These are phyloP conservation scores for Scalesia atractyloides DNA, from an alignment of 129 eudicot genomes.

Conservation along the genomic window DNA sequence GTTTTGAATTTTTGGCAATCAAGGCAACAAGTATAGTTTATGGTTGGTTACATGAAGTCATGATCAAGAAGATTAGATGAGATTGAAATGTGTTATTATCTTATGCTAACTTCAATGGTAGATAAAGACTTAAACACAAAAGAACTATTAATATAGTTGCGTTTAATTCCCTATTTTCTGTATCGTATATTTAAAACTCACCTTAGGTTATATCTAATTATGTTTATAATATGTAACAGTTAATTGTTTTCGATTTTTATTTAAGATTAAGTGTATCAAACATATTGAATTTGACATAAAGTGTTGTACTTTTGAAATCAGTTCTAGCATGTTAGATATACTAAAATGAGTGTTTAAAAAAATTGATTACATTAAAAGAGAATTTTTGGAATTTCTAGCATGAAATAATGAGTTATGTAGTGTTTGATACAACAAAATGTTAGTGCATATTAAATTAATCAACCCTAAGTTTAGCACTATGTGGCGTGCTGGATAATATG, in stretches of 20 bases:
- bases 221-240: too few relatives aligned
- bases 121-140: constrained; percentile 26
- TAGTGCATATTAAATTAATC: not conserved
- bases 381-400: not conserved
- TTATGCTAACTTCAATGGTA: constrained; percentile 40
- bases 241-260: too few relatives aligned
- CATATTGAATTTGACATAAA: not conserved
- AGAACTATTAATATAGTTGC: not conserved
- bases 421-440: not conserved
- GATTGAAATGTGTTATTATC: constrained; percentile 22
- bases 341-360: too few relatives aligned
- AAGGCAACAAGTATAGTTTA: constrained; percentile 37
- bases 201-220: not conserved
- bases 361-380: not conserved
- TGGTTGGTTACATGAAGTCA: constrained; percentile 23
- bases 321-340: too few relatives aligned
- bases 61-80: constrained; percentile 11
- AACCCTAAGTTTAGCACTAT: constrained; percentile 1
- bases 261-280: not conserved
- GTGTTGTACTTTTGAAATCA: not conserved
- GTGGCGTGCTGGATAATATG: too few relatives aligned
- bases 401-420: not conserved
- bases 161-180: not conserved
- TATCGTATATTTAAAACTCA: not conserved
- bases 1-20: constrained; percentile 5